Evolutionary conservation across 2,329 filamentous ascomycete genomes (phyloP), one percentile per base, ranked within the genome.

Genomic region (Ophiostoma himal-ulmi): DNA sequence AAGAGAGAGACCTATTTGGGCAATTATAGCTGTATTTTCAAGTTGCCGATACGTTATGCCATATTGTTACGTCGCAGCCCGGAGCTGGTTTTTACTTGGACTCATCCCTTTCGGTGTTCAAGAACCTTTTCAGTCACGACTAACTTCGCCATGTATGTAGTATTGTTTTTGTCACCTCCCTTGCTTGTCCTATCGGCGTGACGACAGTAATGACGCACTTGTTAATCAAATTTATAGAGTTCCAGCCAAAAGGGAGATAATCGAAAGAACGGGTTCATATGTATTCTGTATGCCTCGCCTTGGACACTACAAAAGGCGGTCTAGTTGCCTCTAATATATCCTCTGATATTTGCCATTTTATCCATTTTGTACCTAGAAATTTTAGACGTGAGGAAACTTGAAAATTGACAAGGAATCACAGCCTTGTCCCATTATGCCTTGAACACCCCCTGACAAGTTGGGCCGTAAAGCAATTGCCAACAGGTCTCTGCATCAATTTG

Each of bases 71-170:
- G 20, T 54, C 2, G 48, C 52, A 57, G n/a, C 8, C n/a, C 11
- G 22, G 52, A 54, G 1, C 17, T 26, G 11, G 22, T 26, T 57
- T 10, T 26, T 57, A 26, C 52, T 57, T 26, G 52, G 52, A 13
- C 26, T 62, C 26, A 62, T 62, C 57, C 54, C 57, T 62, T 14
- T 62, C 57, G 57, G 57, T 3, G 57, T 62, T 62, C 57, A 13
- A 62, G 57, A 62, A 62, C n/a, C 26, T 34, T 62, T 62, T 62
- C 57, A 26, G 57, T 20, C 26, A 62, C 57, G n/a, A 22, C 57
- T 34, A 34, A 26, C 22, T 20, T 3, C 4, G 20, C 52, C 57
- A 10, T 26, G 20, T 17, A 48, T 26, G 52, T 7, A 17, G 52
- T 57, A 57, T 57, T 57, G 52, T 10, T 26, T 57, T 26, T 26